Evolutionary conservation across 1,284 basidiomycete species (phyloP), one percentile per base, ranked within the genome.

Genomic region (Pyrrhoderma noxium): DNA sequence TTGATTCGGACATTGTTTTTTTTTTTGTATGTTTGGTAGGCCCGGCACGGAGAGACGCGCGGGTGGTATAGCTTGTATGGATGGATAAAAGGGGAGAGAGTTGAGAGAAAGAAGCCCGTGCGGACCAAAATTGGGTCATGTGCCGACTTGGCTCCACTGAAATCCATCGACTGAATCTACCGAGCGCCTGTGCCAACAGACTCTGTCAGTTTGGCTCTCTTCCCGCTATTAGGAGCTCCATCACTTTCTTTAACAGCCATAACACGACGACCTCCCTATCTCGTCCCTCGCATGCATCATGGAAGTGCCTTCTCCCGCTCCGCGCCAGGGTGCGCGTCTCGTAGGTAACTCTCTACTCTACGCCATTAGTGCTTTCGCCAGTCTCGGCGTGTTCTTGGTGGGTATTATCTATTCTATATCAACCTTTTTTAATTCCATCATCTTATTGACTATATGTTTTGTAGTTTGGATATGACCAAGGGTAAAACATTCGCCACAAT

Each of bases 401-500:
- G 63, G 81, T 70, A 19, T 8, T 23, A 37, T 27, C 42, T 49
- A 38, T 42, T 40, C 45, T 45, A 27, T 38, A 58, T 51, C 55
- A 56, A 40, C 60, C 62, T 21, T 60, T 60, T n/a, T 56, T 57
- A 31, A 64, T 62, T 45, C n/a, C n/a, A 55, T 60, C 43, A 41
- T 47, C 22, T 52, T 44, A 40, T 39, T 14, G 8, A 22, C 22
- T 16, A 22, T 55, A 25, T 34, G 22, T 39, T 60, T 58, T 57
- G 57, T 65, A 82, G 89, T 93, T 93, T 67, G 91, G 92, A 56
- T 93, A 92, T 77, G 90, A 93, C 67, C 91, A 94, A 76, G 92
- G 91, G 90, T 91, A 64, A 45, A 39, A n/a, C n/a, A n/a, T n/a
- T n/a, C n/a, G n/a, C n/a, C n/a, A n/a, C n/a, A n/a, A n/a, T n/a